Evolutionary conservation across 2,329 filamentous ascomycete genomes (phyloP).

Genomic region (Tympanopsis confertula): DNA sequence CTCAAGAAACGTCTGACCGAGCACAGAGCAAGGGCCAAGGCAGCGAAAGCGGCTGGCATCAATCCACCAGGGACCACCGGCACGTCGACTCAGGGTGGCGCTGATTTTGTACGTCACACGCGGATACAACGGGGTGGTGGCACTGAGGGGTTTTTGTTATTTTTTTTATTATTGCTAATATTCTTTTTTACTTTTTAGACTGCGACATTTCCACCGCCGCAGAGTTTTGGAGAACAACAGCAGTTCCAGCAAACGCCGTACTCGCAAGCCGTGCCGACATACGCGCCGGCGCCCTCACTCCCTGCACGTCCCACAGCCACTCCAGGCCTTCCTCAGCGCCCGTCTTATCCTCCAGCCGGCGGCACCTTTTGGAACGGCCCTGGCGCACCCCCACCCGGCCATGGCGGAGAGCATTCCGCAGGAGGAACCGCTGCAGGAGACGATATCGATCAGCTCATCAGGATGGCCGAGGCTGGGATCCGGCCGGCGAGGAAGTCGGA

Average conservation of each 20-base stretch:
- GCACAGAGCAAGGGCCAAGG: slow-evolving; percentile 58
- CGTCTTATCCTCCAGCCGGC: slow-evolving; percentile 4
- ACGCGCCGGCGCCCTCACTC: slow-evolving; percentile 18
- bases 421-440: slow-evolving; percentile 35
- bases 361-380: slow-evolving; percentile 11
- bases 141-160: slow-evolving; percentile 48
- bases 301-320: slow-evolving; percentile 11
- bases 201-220: slow-evolving; percentile 10
- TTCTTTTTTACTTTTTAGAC: slow-evolving; percentile 2
- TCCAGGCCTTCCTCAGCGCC: slow-evolving; percentile 13
- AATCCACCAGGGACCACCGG: slow-evolving; percentile 42
- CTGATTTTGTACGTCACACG: slow-evolving; percentile 32
- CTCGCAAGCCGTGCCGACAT: slow-evolving; percentile 3
- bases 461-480: slow-evolving; percentile 51
- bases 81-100: slow-evolving; percentile 29
- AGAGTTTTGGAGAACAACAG: slow-evolving; percentile 3
- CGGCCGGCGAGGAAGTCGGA: slow-evolving; percentile 30
- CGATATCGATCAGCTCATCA: slow-evolving; percentile 54
- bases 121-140: slow-evolving; percentile 34
- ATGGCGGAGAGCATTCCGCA: slow-evolving; percentile 27
- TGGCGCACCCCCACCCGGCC: slow-evolving; percentile 12
- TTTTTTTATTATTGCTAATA: slow-evolving; percentile 8
- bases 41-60: slow-evolving; percentile 43
- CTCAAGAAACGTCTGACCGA: slow-evolving; percentile 71
- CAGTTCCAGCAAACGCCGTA: slow-evolving; percentile 5